Evolutionary conservation across 23 red algal genomes (phyloP).

Genomic region (Chondrus crispus): DNA sequence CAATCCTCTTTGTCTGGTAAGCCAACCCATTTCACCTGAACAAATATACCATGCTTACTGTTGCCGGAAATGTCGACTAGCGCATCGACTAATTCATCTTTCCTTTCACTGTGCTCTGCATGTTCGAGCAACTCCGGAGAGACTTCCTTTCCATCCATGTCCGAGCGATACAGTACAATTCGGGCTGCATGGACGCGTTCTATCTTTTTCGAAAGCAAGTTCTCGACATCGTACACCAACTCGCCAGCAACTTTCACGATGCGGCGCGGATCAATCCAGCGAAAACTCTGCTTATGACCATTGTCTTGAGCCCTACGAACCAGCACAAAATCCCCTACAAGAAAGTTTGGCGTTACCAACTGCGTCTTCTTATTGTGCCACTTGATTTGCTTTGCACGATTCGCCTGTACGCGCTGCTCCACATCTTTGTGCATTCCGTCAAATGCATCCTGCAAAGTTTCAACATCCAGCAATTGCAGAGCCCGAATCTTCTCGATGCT

Average conservation of each 20-base stretch:
- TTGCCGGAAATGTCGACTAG: neutral
- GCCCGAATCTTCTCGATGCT: too few relatives aligned
- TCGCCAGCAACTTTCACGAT: neutral
- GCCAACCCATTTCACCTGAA: neutral
- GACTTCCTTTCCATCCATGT: neutral
- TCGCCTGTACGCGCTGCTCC: neutral
- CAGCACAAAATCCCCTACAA: conserved; percentile 12
- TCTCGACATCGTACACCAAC: neutral
- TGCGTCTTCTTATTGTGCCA: neutral
- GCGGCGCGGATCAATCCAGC: neutral
- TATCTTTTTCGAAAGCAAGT: neutral
- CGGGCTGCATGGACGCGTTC: conserved; percentile 4
- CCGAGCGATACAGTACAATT: neutral
- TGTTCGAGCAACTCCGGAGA: neutral
- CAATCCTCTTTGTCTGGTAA: neutral
- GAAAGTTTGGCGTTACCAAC: neutral
- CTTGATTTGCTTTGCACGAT: neutral
- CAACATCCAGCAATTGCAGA: neutral
- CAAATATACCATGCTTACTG: neutral
- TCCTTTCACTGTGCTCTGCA: neutral
- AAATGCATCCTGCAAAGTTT: neutral
- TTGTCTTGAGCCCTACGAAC: neutral
- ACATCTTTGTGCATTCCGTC: neutral
- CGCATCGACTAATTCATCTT: neutral
- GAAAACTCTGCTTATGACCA: neutral